A percentile compares a stretch with the other conserved stretches of the same genome.
Evolutionary conservation across 1,139 yeast genomes (phyloP).

Genomic region (Geotrichum fermentans): DNA sequence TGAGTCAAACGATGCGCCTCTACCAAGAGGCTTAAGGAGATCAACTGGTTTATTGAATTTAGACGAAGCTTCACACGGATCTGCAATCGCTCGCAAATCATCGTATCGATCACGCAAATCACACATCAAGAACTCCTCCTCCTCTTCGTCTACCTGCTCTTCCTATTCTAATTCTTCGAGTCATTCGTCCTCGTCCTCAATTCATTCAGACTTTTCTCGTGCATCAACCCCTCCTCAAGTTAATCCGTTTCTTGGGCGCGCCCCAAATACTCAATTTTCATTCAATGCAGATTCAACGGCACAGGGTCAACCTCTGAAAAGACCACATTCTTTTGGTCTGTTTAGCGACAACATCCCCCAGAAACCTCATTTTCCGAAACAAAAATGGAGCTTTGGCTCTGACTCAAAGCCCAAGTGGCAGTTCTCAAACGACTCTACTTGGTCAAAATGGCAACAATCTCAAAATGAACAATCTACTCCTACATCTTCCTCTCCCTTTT

Average conservation of each 20-base stretch:
- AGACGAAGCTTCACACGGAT: conserved; percentile 37
- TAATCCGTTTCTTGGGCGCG: conserved; percentile 8
- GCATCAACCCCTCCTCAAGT: conserved; percentile 8
- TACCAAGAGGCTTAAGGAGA: conserved; percentile 33
- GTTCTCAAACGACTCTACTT: conserved; percentile 9
- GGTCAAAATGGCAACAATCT: conserved; percentile 6
- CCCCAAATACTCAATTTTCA: conserved; percentile 3
- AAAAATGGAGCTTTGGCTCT: conserved; percentile 11
- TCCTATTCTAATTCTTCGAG: conserved; percentile 20
- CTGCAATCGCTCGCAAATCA: conserved; percentile 21
- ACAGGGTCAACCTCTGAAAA: conserved; percentile 10
- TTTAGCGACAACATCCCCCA: conserved; percentile 5
- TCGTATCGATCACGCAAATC: conserved; percentile 15
- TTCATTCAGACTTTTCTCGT: conserved; percentile 13
- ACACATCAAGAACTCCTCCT: conserved; percentile 6
- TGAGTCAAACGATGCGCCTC: conserved; percentile 5
- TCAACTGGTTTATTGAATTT: conserved; percentile 41
- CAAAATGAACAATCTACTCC: background rate
- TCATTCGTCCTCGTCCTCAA: conserved; percentile 19
- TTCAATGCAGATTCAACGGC: conserved; percentile 4
- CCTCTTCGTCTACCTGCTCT: conserved; percentile 26
- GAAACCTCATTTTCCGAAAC: conserved; percentile 9
- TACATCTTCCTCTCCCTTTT: conserved; percentile 16
- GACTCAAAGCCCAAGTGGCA: conserved; percentile 16
- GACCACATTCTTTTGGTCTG: conserved; percentile 14